phyloP scores from a whole-genome alignment of 768 basidiomycete genomes.

The Lactarius quietus region DNA sequence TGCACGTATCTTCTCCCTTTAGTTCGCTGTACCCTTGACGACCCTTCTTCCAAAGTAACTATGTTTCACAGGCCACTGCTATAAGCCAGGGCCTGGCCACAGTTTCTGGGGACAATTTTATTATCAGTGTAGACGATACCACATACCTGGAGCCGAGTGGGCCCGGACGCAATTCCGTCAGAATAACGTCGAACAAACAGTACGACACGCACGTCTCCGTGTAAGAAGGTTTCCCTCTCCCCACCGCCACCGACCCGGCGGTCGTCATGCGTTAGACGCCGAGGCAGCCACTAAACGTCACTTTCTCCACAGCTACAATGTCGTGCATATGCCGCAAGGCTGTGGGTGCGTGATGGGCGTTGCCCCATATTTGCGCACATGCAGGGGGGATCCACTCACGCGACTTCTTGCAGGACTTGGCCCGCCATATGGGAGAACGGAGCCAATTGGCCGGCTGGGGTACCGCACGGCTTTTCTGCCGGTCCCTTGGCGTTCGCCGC shows the following conservation, averaged over 20 bases:
- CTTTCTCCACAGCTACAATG: conserved; percentile 39
- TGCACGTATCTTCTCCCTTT: conserved; percentile 9
- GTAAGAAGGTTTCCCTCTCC: conserved; percentile 35
- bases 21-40: background rate
- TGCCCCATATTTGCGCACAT: conserved; percentile 19
- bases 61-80: conserved; percentile 10
- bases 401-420: conserved; percentile 36
- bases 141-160: conserved; percentile 7
- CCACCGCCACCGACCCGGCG: background rate
- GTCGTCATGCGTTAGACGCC: conserved; percentile 13
- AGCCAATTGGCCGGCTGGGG: conserved; percentile 47
- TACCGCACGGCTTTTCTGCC: conserved; percentile 25
- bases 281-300: background rate
- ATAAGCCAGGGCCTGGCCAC: conserved; percentile 5
- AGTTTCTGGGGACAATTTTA: conserved; percentile 16
- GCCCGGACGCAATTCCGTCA: conserved; percentile 23
- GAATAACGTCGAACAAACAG: conserved; percentile 15
- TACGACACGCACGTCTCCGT: conserved; percentile 34
- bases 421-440: conserved; percentile 58
- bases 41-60: conserved; percentile 9
- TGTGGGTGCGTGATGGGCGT: conserved; percentile 40
- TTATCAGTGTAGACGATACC: conserved; percentile 16
- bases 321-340: conserved; percentile 61
- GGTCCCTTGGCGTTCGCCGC: background rate
- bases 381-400: conserved; percentile 3